Evolutionary conservation across 352 stramenopile species (phyloP), one percentile per base, ranked within the genome.

Genomic region (Albugo candida): DNA sequence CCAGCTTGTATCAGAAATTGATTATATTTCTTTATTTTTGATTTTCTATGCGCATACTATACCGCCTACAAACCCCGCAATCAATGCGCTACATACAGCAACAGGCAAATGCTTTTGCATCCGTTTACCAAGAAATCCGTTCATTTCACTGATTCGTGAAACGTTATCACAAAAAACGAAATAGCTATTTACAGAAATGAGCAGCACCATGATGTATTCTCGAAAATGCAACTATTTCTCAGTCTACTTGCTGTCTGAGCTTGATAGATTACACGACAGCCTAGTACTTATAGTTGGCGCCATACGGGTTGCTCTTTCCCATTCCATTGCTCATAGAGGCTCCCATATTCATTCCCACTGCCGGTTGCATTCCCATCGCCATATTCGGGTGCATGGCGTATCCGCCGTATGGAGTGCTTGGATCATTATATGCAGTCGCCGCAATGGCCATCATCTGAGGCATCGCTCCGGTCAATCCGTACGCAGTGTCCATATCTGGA

Each of bases 361-460:
- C 55, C 17, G 56, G 53, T 21, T 58, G 48, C 61, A 70, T 70
- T 49, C 61, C 63, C 62, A 81, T 77, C 34, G 53, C 55, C 62
- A 75, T 74, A 34, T 62, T 65, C 48, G 68, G 70, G 44, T 69
- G 60, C 47, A 51, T 51, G 37, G 36, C 47, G 50, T 67, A 58
- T 24, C 61, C 62, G 17, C 54, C 59, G 40, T 65, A 63, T 13
- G 24, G 47, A 13, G 61, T 69, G 20, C 64, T 81, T 11, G 72
- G 72, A 45, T 92, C 78, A 49, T 85, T 83, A 67, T 84, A 92
- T 5, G 78, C 75, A 0, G 78, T 88, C 31, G 75, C 69, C 13
- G 78, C 78, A 19, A 92, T 86, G 48, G 67, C 62, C 59, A 92
- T 67, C 45, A 91, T 76, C 14, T 74, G 78, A 54, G 83, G 68